phyloP scores from a whole-genome alignment of 108 stramenopile species.

The Cyclostephanos tholiformis region DNA sequence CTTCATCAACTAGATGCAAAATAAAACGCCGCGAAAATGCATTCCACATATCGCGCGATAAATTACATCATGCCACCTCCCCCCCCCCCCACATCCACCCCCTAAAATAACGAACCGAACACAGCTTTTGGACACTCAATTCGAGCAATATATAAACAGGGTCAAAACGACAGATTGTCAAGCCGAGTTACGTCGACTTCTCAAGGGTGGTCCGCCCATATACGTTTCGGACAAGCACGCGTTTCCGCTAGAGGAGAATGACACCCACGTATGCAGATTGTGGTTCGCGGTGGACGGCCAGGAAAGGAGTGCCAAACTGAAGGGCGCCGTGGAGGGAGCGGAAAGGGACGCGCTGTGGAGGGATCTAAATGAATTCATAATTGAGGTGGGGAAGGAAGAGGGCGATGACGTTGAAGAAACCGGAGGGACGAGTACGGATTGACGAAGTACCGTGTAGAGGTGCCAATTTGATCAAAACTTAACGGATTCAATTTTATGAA shows the following conservation, averaged over 20 bases:
- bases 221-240: constrained; percentile 71
- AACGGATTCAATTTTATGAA: too few relatives aligned
- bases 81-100: neutral
- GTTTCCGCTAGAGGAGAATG: constrained; percentile 62
- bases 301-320: constrained; percentile 65
- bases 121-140: constrained; percentile 54
- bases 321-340: constrained; percentile 71
- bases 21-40: too few relatives aligned
- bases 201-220: constrained; percentile 76
- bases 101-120: neutral
- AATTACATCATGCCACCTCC: neutral
- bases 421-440: constrained; percentile 1
- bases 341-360: constrained; percentile 71
- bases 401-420: constrained; percentile 69
- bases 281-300: constrained; percentile 68
- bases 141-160: constrained; percentile 49
- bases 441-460: neutral
- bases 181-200: constrained; percentile 73
- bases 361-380: constrained; percentile 75
- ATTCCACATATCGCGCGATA: neutral
- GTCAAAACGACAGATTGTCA: constrained; percentile 84
- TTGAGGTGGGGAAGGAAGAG: constrained; percentile 77
- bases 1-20: neutral
- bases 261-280: constrained; percentile 66
- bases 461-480: neutral